Evolutionary conservation across 177 flowering plant genomes (phyloP).

Genomic region (Tripterygium wilfordii): DNA sequence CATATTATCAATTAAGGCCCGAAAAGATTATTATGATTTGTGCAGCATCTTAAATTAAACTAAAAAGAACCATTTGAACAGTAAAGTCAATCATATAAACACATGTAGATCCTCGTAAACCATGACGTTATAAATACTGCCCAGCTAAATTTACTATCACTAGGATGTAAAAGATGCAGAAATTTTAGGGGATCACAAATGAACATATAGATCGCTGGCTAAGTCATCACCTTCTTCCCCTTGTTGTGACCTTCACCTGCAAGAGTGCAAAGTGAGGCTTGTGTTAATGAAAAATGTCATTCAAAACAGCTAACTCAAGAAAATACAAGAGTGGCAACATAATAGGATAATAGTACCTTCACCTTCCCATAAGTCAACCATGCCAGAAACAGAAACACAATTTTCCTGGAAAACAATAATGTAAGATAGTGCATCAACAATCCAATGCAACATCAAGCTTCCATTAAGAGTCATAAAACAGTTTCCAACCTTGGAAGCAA

Average conservation of each 20-base stretch:
- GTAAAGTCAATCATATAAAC: too few relatives aligned
- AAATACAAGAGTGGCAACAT: background rate
- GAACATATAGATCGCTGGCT: too few relatives aligned
- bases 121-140: too few relatives aligned
- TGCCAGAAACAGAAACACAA: slow-evolving; percentile 21
- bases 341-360: slow-evolving; percentile 34
- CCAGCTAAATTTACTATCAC: too few relatives aligned
- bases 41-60: too few relatives aligned
- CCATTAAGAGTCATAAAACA: background rate
- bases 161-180: too few relatives aligned
- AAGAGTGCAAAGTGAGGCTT: slow-evolving; percentile 4
- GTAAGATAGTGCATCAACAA: too few relatives aligned
- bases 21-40: too few relatives aligned
- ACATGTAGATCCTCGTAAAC: too few relatives aligned
- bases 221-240: slow-evolving; percentile 39
- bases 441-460: background rate
- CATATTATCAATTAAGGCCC: background rate
- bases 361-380: slow-evolving; percentile 60
- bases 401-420: slow-evolving; percentile 45
- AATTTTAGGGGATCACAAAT: too few relatives aligned
- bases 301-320: background rate
- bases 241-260: slow-evolving; percentile 37
- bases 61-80: too few relatives aligned
- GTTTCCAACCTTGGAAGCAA: slow-evolving; percentile 31
- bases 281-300: background rate